Evolutionary conservation across 1,284 basidiomycete genomes (phyloP).

Genomic region (Sphagnurus paluster): DNA sequence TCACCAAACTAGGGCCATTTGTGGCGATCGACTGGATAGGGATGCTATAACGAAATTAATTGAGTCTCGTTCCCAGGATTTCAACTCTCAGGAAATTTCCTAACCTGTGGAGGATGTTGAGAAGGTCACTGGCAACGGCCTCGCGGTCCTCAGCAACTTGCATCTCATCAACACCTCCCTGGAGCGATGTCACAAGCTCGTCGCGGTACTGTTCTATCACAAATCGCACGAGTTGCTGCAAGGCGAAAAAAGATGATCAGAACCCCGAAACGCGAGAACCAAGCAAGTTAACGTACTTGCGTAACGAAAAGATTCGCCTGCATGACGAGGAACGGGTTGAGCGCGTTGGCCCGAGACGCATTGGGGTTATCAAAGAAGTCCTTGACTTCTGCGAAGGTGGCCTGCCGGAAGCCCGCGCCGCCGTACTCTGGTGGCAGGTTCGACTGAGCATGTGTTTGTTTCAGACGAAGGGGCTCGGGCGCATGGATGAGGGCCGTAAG

Average conservation of each 20-base stretch:
- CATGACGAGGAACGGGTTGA: conserved; percentile 87
- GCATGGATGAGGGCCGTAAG: conserved; percentile 67
- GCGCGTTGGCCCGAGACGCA: conserved; percentile 76
- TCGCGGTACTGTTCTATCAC: conserved; percentile 88
- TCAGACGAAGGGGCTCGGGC: conserved; percentile 70
- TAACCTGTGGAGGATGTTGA: conserved; percentile 83
- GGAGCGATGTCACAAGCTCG: conserved; percentile 69
- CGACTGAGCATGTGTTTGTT: conserved; percentile 48
- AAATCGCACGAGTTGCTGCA: conserved; percentile 89
- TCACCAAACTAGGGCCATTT: conserved; percentile 77
- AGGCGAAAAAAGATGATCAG: conserved; percentile 10
- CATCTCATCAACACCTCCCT: conserved; percentile 62
- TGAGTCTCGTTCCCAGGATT: conserved; percentile 1
- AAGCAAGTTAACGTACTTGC: conserved; percentile 49
- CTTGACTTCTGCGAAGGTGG: conserved; percentile 82
- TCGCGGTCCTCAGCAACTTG: conserved; percentile 70
- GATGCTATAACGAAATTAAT: conserved; percentile 49
- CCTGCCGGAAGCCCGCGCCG: conserved; percentile 71
- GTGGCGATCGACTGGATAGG: conserved; percentile 90
- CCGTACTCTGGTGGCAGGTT: conserved; percentile 61
- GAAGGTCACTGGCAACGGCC: conserved; percentile 75
- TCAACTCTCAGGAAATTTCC: conserved; percentile 8
- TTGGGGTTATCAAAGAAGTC: conserved; percentile 89
- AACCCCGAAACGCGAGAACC: conserved; percentile 5
- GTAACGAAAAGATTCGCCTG: conserved; percentile 89